Conservation (phyloP, 495 filamentous ascomycete species). For the Lepraria neglecta region DNA sequence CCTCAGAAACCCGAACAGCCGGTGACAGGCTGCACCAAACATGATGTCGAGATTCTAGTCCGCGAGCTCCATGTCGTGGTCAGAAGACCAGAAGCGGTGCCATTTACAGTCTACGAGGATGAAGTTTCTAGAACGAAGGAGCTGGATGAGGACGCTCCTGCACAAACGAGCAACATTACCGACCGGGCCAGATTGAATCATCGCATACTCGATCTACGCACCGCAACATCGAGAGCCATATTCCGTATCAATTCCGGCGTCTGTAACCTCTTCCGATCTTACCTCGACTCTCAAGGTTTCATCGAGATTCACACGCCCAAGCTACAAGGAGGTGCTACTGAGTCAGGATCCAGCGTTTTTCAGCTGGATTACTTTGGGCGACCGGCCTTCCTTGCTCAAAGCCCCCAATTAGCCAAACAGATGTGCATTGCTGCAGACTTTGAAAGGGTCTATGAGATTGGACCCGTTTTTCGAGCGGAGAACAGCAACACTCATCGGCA, state of each 20-base stretch:
- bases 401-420: conserved; percentile 91
- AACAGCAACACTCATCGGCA: conserved; percentile 93
- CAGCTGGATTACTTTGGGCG: conserved; percentile 78
- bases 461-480: conserved; percentile 86
- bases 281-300: conserved; percentile 66
- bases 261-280: conserved; percentile 68
- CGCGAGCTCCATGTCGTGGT: conserved; percentile 50
- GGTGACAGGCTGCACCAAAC: conserved; percentile 50
- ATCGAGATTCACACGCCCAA: conserved; percentile 87
- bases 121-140: conserved; percentile 40
- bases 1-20: conserved; percentile 55
- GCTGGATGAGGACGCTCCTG: conserved; percentile 42
- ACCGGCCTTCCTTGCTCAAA: conserved; percentile 78
- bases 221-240: conserved; percentile 78
- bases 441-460: conserved; percentile 81
- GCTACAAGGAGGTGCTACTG: conserved; percentile 79
- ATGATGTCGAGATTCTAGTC: conserved; percentile 48
- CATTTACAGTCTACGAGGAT: conserved; percentile 59
- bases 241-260: conserved; percentile 70
- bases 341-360: conserved; percentile 90
- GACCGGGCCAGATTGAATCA: conserved; percentile 72
- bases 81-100: conserved; percentile 49
- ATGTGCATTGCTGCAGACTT: conserved; percentile 86
- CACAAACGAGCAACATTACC: conserved; percentile 46
- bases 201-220: conserved; percentile 80